These are phyloP conservation scores for Lathyrus sativus DNA, from an alignment of 306 rosid genomes.

Conservation along the genomic window DNA sequence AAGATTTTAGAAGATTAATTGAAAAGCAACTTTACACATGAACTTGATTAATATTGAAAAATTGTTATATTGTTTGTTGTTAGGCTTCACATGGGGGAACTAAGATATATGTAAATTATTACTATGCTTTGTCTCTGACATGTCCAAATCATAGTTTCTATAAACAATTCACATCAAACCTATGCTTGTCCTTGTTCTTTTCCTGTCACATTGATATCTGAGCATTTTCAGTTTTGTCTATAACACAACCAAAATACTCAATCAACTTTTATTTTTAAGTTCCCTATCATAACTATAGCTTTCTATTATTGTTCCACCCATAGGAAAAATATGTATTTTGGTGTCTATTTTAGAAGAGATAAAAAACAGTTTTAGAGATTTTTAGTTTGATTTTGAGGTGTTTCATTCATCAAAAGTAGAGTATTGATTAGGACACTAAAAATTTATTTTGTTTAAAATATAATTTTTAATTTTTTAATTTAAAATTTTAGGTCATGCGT, in stretches of 20 bases:
- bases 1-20: constrained; percentile 24
- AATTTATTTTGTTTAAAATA: too few species aligned
- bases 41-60: not conserved
- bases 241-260: constrained; percentile 34
- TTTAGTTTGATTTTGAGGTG: too few species aligned
- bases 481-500: too few species aligned
- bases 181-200: constrained; percentile 60
- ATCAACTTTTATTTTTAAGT: constrained; percentile 32
- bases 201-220: constrained; percentile 36
- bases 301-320: constrained; percentile 46
- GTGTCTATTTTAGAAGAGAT: too few species aligned
- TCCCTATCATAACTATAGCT: constrained; percentile 36
- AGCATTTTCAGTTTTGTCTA: constrained; percentile 47
- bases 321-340: too few species aligned
- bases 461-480: too few species aligned
- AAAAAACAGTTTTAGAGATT: too few species aligned
- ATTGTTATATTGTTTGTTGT: constrained; percentile 39
- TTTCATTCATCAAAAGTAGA: too few species aligned
- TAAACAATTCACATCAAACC: constrained; percentile 55
- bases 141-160: constrained; percentile 71
- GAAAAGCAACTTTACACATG: constrained; percentile 40
- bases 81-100: constrained; percentile 66
- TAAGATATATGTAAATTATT: constrained; percentile 35
- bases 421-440: too few species aligned
- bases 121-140: constrained; percentile 55